Evolutionary conservation across 495 filamentous ascomycete genomes (phyloP).

Genomic region (Aspergillus wentii): DNA sequence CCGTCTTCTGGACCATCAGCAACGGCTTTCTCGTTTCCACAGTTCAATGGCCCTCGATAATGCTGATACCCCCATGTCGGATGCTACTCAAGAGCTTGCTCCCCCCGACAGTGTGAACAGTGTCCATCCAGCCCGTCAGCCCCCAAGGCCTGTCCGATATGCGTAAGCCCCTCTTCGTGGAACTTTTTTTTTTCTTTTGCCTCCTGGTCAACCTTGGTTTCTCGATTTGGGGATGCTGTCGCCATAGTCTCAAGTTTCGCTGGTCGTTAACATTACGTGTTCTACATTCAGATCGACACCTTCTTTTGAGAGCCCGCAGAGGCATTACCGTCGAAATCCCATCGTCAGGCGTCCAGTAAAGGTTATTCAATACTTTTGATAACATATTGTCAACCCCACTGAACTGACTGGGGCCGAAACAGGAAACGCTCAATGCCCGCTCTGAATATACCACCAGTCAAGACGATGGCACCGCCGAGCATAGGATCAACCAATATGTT

Average conservation of each 20-base stretch:
- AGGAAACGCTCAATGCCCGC: conserved; percentile 90
- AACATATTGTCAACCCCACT: conserved; percentile 5
- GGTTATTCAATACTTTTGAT: conserved; percentile 29
- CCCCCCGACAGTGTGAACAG: background rate
- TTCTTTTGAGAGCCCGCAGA: conserved; percentile 60
- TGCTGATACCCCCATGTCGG: conserved; percentile 11
- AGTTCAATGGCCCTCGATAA: conserved; percentile 21
- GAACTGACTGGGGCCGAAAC: conserved; percentile 23
- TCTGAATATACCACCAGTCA: conserved; percentile 84
- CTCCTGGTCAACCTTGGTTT: too few relatives aligned
- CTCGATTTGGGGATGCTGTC: too few relatives aligned
- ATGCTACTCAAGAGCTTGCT: conserved; percentile 10
- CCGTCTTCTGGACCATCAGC: background rate
- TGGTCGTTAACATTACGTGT: background rate
- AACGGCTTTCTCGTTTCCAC: conserved; percentile 1
- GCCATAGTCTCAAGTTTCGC: too few relatives aligned
- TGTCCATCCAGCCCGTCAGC: conserved; percentile 10
- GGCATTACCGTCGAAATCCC: conserved; percentile 70
- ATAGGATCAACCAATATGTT: conserved; percentile 88
- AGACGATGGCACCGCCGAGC: conserved; percentile 70
- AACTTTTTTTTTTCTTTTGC: conserved; percentile 8
- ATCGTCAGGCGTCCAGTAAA: conserved; percentile 70
- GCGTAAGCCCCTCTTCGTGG: conserved; percentile 30
- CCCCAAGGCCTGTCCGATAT: conserved; percentile 22
- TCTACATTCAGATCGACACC: conserved; percentile 39